Conservation (phyloP, 495 filamentous ascomycete species). For the Mytilinidion resinicola region DNA sequence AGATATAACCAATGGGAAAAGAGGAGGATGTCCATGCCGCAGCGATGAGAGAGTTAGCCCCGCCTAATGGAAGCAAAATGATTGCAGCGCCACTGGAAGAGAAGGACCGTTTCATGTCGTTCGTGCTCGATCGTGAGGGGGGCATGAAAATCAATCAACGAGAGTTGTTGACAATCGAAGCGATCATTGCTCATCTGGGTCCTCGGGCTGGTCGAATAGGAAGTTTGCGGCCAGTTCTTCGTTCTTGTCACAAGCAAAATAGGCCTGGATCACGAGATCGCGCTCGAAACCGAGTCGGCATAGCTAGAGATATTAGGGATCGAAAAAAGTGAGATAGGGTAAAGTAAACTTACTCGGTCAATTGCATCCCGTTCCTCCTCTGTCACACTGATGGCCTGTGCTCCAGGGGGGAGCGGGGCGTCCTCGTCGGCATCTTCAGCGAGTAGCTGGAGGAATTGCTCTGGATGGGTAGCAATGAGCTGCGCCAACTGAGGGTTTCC, state of each 20-base stretch:
- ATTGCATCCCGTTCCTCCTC: conserved; percentile 96
- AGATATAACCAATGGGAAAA: background rate
- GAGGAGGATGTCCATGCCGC: background rate
- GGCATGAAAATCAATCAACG: background rate
- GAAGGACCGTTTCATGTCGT: background rate
- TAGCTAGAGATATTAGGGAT: conserved; percentile 48
- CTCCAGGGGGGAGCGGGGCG: conserved; percentile 78
- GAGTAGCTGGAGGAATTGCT: conserved; percentile 83
- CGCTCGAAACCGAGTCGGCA: conserved; percentile 87
- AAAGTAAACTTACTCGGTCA: conserved; percentile 65
- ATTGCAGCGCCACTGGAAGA: background rate
- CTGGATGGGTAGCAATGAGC: conserved; percentile 81
- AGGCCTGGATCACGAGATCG: conserved; percentile 92
- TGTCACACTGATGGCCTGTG: conserved; percentile 83
- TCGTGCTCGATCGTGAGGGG: background rate
- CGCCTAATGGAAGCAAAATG: background rate
- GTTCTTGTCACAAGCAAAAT: conserved; percentile 99
- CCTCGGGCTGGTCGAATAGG: conserved; percentile 92
- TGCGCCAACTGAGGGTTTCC: conserved; percentile 92
- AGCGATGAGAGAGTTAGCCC: background rate
- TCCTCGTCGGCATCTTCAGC: conserved; percentile 66
- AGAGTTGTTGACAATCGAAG: background rate
- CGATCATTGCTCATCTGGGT: conserved; percentile 56
- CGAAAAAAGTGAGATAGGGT: background rate
- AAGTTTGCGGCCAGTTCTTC: conserved; percentile 97